These are phyloP conservation scores for Spencermartinsiella europaea DNA, from an alignment of 805 yeast species.

Conservation along the genomic window DNA sequence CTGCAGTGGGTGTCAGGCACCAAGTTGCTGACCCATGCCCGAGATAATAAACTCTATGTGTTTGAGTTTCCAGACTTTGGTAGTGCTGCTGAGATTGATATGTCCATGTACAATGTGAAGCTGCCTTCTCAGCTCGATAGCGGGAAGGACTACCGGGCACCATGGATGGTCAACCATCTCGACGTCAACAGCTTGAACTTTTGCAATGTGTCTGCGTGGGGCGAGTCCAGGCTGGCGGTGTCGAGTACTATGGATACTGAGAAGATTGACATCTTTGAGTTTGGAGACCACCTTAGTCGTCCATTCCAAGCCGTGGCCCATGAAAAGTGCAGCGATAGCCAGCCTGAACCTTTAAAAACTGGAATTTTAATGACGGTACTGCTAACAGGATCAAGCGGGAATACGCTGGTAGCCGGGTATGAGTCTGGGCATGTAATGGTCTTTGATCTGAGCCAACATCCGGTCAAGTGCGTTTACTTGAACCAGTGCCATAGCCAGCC, in stretches of 20 bases:
- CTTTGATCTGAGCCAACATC: conserved; percentile 23
- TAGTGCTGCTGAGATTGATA: neutral
- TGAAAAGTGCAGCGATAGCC: conserved; percentile 19
- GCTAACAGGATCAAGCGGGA: conserved; percentile 31
- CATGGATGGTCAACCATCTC: conserved; percentile 40
- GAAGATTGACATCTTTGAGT: conserved; percentile 48
- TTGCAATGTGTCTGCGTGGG: conserved; percentile 50
- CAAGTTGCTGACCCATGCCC: conserved; percentile 53
- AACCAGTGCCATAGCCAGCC: conserved; percentile 31
- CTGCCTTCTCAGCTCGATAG: conserved; percentile 22
- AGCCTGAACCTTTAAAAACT: conserved; percentile 31
- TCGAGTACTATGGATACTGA: conserved; percentile 65
- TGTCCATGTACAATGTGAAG: conserved; percentile 35
- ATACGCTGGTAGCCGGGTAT: conserved; percentile 47
- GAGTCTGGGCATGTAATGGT: conserved; percentile 63
- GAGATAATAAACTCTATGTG: conserved; percentile 48
- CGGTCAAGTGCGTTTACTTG: conserved; percentile 11
- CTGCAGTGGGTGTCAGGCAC: conserved; percentile 34
- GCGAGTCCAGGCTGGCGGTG: conserved; percentile 39
- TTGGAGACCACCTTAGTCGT: conserved; percentile 9
- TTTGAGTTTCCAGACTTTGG: conserved; percentile 27
- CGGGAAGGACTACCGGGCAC: conserved; percentile 25
- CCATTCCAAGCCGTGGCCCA: conserved; percentile 10
- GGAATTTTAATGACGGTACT: conserved; percentile 65
- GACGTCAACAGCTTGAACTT: conserved; percentile 75